Conservation (phyloP, 805 yeast genomes). For the Yamadazyma olivae region DNA sequence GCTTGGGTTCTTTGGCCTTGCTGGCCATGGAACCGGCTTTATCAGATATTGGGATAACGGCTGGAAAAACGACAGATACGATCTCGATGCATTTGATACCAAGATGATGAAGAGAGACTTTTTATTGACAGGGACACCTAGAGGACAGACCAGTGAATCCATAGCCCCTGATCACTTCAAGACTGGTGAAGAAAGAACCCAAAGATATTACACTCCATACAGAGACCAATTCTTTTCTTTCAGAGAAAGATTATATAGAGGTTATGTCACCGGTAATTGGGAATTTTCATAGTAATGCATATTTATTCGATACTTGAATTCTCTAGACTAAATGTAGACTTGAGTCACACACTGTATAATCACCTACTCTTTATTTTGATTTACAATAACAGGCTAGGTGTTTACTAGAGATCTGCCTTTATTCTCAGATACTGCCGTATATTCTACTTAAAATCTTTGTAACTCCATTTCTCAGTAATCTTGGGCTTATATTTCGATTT, state of each 20-base stretch:
- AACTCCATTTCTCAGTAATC: slow-evolving; percentile 89
- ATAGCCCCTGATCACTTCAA: slow-evolving; percentile 76
- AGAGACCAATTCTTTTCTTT: slow-evolving; percentile 44
- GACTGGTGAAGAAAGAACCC: slow-evolving; percentile 36
- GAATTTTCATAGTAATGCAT: slow-evolving; percentile 24
- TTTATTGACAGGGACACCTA: slow-evolving; percentile 68
- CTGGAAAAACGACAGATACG: slow-evolving; percentile 44
- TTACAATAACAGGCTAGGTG: background rate
- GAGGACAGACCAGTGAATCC: slow-evolving; percentile 67
- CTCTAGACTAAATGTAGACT: too few species aligned
- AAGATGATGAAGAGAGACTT: slow-evolving; percentile 67
- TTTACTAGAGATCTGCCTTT: too few species aligned
- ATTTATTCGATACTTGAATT: too few species aligned
- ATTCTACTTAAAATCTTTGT: slow-evolving; percentile 74
- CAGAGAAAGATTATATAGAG: slow-evolving; percentile 47
- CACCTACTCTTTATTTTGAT: background rate
- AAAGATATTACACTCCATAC: slow-evolving; percentile 45
- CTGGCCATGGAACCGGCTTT: slow-evolving; percentile 44
- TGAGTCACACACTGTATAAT: too few species aligned
- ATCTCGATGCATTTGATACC: slow-evolving; percentile 43
- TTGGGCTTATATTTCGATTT: slow-evolving; percentile 68
- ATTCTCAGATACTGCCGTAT: too few species aligned
- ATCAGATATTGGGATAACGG: slow-evolving; percentile 49
- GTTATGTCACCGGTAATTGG: slow-evolving; percentile 45
- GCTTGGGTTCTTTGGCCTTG: slow-evolving; percentile 43